Evolutionary conservation across 768 basidiomycete genomes (phyloP), one percentile per base, ranked within the genome.

Genomic region (Tricholomella constricta): DNA sequence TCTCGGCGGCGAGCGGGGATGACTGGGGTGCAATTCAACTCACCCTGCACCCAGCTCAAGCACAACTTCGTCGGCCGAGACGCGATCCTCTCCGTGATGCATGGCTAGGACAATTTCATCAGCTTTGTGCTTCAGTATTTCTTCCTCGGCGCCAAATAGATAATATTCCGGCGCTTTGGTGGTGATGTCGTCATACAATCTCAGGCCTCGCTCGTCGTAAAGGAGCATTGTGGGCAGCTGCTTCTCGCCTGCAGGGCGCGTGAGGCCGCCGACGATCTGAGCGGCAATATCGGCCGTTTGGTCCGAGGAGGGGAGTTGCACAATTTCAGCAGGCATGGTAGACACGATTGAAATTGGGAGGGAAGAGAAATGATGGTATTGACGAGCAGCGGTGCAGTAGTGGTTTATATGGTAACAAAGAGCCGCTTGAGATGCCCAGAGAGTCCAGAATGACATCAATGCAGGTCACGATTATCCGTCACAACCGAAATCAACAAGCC

Each of bases 1-100:
- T 38, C 23, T 27, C 44, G 25, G 23, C 25, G 26, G 27, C 36
- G 26, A 25, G 35, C 1, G 36, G 23, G 38, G 17, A 41, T 45
- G 15, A 22, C 20, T 20, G 23, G 27, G 34, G 25, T 11, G 15
- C 10, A 7, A 42, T 11, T 38, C 26, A 23, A 49, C 91, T 78
- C 68, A 94, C 92, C 95, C 95, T 8, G 94, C 91, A 38, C 96
- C 95, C n/a, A 98, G 79, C 65, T 98, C 95, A 36, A 98, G 77
- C 6, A 97, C 77, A 46, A 86, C 78, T 48, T 84, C 80, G 36
- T 79, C 82, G 2, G 73, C 62, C 14, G 63, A 60, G 15, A 69
- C 58, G 0, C 64, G 65, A 19, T 67, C 68, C 25, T 68, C 64
- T 11, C 73, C 62, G 41, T 72, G 68, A 66, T 90, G 82, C 88